Percentiles rank a stretch among this genome's conserved stretches.
phyloP scores from a whole-genome alignment of 805 yeast species.

The Candida parachauliodes region DNA sequence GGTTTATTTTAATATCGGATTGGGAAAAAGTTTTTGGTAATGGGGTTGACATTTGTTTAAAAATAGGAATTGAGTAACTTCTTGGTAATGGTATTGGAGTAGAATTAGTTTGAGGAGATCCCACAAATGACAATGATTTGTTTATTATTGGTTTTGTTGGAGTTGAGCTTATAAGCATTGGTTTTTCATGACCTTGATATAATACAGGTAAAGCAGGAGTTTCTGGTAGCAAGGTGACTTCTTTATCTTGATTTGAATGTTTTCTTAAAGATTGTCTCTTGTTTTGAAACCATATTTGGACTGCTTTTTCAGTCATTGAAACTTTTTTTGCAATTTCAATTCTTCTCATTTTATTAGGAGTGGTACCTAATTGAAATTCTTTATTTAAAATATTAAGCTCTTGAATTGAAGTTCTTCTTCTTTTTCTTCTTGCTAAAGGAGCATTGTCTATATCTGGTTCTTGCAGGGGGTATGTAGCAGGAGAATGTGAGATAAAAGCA shows the following conservation, averaged over 20 bases:
- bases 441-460: conserved; percentile 86
- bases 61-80: conserved; percentile 15
- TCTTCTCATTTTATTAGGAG: conserved; percentile 78
- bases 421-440: conserved; percentile 88
- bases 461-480: conserved; percentile 76
- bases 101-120: conserved; percentile 13
- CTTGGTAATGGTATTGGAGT: conserved; percentile 19
- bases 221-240: conserved; percentile 43
- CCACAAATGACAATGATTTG: conserved; percentile 22
- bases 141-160: conserved; percentile 20
- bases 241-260: conserved; percentile 33
- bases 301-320: conserved; percentile 95
- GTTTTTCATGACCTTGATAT: conserved; percentile 7
- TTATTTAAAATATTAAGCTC: conserved; percentile 78
- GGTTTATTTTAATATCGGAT: conserved; percentile 6
- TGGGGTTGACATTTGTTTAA: conserved; percentile 4
- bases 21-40: background rate
- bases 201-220: conserved; percentile 17
- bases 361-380: conserved; percentile 72
- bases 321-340: conserved; percentile 75
- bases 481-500: conserved; percentile 93
- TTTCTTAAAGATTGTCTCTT: conserved; percentile 79
- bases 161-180: conserved; percentile 20
- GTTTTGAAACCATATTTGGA: conserved; percentile 98
- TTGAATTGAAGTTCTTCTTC: conserved; percentile 90